Evolutionary conservation across 768 basidiomycete species (phyloP).

Genomic region (Crepidotus variabilis): DNA sequence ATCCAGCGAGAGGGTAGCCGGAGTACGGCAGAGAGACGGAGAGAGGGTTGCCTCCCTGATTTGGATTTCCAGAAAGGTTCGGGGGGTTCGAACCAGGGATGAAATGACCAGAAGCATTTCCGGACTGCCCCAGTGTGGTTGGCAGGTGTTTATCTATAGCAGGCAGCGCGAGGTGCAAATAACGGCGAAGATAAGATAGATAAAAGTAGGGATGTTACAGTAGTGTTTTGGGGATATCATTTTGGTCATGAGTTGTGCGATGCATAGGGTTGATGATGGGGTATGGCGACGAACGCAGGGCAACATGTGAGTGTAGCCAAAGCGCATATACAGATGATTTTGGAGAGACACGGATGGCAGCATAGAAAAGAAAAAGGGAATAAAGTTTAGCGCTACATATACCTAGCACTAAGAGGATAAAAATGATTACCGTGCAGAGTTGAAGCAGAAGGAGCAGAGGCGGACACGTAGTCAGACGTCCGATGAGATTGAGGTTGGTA

Average conservation of each 20-base stretch:
- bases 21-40: constrained; percentile 1
- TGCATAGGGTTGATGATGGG: constrained; percentile 1
- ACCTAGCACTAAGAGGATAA: constrained; percentile 26
- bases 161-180: not conserved
- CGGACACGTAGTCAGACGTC: constrained; percentile 2
- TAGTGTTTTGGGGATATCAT: not conserved
- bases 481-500: constrained; percentile 8
- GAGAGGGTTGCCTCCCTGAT: not conserved
- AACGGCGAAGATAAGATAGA: not conserved
- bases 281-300: constrained; percentile 5
- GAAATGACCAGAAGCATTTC: not conserved
- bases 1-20: not conserved
- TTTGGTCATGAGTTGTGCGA: constrained; percentile 5
- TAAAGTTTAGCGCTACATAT: constrained; percentile 27
- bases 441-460: constrained; percentile 2
- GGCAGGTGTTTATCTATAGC: constrained; percentile 11
- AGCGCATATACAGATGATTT: constrained; percentile 8
- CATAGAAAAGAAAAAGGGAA: not conserved
- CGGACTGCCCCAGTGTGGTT: not conserved
- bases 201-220: constrained; percentile 2
- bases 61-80: not conserved
- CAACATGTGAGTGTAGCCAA: constrained; percentile 10
- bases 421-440: constrained; percentile 26
- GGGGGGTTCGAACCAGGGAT: not conserved
- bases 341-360: not conserved